phyloP scores from a whole-genome alignment of 2,329 filamentous ascomycete genomes.

The Paecilomyces variotii region DNA sequence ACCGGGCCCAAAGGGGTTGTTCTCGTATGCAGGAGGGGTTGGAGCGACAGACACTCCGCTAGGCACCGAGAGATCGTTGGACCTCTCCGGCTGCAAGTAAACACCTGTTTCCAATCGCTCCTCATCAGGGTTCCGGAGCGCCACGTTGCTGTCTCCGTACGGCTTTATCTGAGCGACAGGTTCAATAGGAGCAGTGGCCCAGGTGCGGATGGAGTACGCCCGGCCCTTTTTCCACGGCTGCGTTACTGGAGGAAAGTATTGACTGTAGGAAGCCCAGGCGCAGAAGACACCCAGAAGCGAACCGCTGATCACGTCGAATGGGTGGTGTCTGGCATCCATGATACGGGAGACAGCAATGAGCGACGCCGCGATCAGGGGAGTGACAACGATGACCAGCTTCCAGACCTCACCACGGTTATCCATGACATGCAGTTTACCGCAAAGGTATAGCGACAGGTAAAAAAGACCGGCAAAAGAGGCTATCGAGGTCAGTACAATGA shows the following conservation, averaged over 20 bases:
- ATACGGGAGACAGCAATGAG: constrained; percentile 51
- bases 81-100: constrained; percentile 2
- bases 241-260: constrained; percentile 51
- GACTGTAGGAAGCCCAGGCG: constrained; percentile 47
- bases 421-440: constrained; percentile 52
- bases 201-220: constrained; percentile 50
- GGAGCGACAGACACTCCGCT: background rate
- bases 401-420: constrained; percentile 55
- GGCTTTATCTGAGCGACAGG: constrained; percentile 5
- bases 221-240: constrained; percentile 52
- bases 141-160: constrained; percentile 13
- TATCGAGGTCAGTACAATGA: constrained; percentile 19
- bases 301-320: constrained; percentile 53
- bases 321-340: constrained; percentile 55
- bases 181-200: constrained; percentile 42
- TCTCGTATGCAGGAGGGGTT: constrained; percentile 13
- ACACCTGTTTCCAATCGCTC: constrained; percentile 14
- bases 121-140: constrained; percentile 25
- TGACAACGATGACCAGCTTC: constrained; percentile 48
- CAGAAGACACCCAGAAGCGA: constrained; percentile 45
- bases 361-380: constrained; percentile 46
- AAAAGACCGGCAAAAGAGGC: constrained; percentile 52
- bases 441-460: constrained; percentile 52
- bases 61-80: background rate
- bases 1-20: constrained; percentile 6